These are phyloP conservation scores for Ceratocystis harringtonii DNA, from an alignment of 2,329 filamentous ascomycete species.

Conservation along the genomic window DNA sequence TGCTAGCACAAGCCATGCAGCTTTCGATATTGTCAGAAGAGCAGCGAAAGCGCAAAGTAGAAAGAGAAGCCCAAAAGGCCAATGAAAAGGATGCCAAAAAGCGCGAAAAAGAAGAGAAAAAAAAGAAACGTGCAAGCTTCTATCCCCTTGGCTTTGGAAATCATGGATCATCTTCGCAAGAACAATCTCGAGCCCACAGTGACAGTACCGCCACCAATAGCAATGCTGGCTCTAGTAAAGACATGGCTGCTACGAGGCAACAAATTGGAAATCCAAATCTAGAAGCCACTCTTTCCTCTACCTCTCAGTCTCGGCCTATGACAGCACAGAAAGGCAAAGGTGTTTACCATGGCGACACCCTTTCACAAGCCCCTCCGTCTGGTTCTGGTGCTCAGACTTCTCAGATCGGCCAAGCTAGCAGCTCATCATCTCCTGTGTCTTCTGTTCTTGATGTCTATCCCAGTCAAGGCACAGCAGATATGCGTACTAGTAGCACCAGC, in stretches of 20 bases:
- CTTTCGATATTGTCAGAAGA: constrained; percentile 85
- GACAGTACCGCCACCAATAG: neutral
- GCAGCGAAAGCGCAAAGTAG: constrained; percentile 71
- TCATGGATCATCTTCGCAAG: constrained; percentile 9
- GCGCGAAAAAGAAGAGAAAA: constrained; percentile 78
- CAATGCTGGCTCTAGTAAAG: constrained; percentile 21
- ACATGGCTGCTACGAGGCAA: constrained; percentile 32
- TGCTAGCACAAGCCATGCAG: constrained; percentile 95
- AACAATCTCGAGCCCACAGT: neutral
- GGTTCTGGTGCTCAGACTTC: constrained; percentile 29
- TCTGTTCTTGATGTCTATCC: constrained; percentile 44
- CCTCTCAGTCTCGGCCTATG: constrained; percentile 20
- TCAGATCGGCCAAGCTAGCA: constrained; percentile 70
- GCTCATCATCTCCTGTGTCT: constrained; percentile 68
- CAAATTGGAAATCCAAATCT: constrained; percentile 39
- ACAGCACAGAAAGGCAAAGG: constrained; percentile 49
- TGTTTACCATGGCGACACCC: constrained; percentile 39
- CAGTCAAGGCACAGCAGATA: constrained; percentile 30
- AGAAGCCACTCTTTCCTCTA: constrained; percentile 30
- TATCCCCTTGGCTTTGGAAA: constrained; percentile 32
- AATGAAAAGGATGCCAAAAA: constrained; percentile 67
- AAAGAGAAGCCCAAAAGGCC: constrained; percentile 65
- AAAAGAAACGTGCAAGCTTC: constrained; percentile 45
- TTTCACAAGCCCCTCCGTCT: constrained; percentile 13
- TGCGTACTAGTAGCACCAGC: constrained; percentile 40